phyloP scores from a whole-genome alignment of 2,329 filamentous ascomycete species.

The Ilyonectria mors-panacis region DNA sequence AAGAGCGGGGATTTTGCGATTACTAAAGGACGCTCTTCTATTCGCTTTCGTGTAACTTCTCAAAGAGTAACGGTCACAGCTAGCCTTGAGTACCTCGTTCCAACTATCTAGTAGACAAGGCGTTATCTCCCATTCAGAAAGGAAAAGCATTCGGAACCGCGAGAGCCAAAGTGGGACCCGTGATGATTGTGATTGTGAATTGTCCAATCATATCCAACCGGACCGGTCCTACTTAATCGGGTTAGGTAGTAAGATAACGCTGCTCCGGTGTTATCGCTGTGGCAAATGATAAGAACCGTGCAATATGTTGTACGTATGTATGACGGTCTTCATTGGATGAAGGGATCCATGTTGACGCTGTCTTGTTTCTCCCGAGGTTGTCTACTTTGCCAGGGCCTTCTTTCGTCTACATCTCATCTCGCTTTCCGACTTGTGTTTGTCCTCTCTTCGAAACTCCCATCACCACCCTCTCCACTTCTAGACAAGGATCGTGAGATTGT shows the following conservation, averaged over 20 bases:
- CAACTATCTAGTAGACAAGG: background rate
- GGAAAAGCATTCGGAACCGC: background rate
- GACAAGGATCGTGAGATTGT: background rate
- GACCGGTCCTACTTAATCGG: background rate
- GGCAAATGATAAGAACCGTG: constrained; percentile 2
- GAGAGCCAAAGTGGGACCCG: background rate
- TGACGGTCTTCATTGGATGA: background rate
- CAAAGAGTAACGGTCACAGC: background rate
- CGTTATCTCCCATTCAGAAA: background rate
- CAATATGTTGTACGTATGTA: background rate
- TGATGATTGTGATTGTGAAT: background rate
- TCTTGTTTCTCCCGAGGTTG: background rate
- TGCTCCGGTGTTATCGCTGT: background rate
- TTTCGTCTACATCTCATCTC: background rate
- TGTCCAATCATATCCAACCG: background rate
- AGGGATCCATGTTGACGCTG: background rate
- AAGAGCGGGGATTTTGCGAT: background rate
- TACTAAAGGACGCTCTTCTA: background rate
- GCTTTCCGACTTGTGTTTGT: background rate
- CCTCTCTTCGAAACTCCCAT: background rate
- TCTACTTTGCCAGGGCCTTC: background rate
- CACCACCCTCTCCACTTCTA: background rate
- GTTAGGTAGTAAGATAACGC: background rate
- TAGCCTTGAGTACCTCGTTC: background rate
- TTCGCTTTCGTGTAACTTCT: background rate